Base-by-base conservation (phyloP, 2,329 filamentous ascomycete species). In the Parascedosporium putredinis region DNA sequence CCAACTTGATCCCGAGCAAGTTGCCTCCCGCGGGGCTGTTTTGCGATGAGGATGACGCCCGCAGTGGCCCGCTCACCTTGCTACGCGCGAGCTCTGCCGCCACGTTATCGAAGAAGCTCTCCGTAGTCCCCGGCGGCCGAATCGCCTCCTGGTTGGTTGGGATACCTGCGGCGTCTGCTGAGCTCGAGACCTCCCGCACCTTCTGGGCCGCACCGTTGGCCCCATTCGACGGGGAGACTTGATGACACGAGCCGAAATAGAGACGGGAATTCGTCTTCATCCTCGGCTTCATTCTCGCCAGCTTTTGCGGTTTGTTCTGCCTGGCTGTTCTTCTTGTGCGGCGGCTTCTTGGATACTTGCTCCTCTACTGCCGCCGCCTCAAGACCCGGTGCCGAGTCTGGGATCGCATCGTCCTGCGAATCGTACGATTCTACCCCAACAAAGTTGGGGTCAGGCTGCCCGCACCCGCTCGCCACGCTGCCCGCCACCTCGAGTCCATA, bases 101-200 rank as follows among this genome's bases (percentile, higher is more conserved):
- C 34, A 12, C 47, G 23, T 14, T 16, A 16, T 42, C 47, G 18
- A 49, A 49, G 47, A 43, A 49, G 47, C 47, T 49, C n/a, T 20
- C 16, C n/a, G n/a, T n/a, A 12, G n/a, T 14, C 4, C 47, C 47
- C 8, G 47, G 23, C 5, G 25, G 36, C 36, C 36, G 23, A n/a
- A 49, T 49, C 14, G 14, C 23, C 10, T 45, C 42, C 25, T 25
- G 14, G 23, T 12, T 25, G 12, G 12, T 8, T 7, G n/a, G n/a
- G 20, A 27, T 20, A 12, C 22, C 42, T 1, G 42, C 12, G 6
- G 23, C 23, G 5, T 45, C 42, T 2, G 42, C 12, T 14, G 42
- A n/a, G 6, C 18, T 45, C 42, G 25, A 14, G 3, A 14, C 20
- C 5, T n/a, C n/a, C n/a, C n/a, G n/a, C n/a, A n/a, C n/a, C n/a